Evolutionary conservation across 2,329 filamentous ascomycete species (phyloP), one percentile per base, ranked within the genome.

Genomic region (Neonectria neomacrospora): DNA sequence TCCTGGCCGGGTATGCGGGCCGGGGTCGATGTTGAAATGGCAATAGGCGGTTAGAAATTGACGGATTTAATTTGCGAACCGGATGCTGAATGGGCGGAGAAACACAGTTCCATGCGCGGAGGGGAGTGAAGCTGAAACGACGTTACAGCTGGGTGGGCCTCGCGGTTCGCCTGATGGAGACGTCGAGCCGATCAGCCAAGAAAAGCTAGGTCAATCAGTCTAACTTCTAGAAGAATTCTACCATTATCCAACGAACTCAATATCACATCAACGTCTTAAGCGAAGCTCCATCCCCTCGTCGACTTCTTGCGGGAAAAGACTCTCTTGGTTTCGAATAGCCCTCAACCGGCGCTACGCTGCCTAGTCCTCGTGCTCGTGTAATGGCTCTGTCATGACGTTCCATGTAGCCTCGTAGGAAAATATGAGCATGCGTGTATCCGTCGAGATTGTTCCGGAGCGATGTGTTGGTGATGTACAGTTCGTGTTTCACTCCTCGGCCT

Each of bases 111-210:
- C 60, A 58, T 42, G 54, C 22, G 50, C 54, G 20, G 48, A 54
- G 44, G 44, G 42, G 44, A 48, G 51, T 61, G 34, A 50, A 56
- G 54, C 54, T 63, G 60, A 63, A 63, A 63, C 60, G 20, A 4
- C 58, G 59, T 62, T 58, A 53, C 54, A 62, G 54, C 28, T 41
- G 32, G 59, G 59, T 58, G 59, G 59, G 48, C 34, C 58, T n/a
- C 41, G 11, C 7, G 18, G n/a, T 39, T 60, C 30, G 28, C 34
- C 8, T 37, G 34, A 37, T n/a, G 34, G 34, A 8, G 34, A 37
- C 14, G 16, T 14, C 5, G 34, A 37, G 6, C 34, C 34, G 14
- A 37, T 37, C 34, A 37, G 6, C 34, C 34, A 37, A n/a, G 14
- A 37, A 14, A 14, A 37, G 34, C 34, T 37, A 37, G 34, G n/a